These are phyloP conservation scores for Fraxinus latifolia DNA, from an alignment of 305 asterid species.

Conservation along the genomic window DNA sequence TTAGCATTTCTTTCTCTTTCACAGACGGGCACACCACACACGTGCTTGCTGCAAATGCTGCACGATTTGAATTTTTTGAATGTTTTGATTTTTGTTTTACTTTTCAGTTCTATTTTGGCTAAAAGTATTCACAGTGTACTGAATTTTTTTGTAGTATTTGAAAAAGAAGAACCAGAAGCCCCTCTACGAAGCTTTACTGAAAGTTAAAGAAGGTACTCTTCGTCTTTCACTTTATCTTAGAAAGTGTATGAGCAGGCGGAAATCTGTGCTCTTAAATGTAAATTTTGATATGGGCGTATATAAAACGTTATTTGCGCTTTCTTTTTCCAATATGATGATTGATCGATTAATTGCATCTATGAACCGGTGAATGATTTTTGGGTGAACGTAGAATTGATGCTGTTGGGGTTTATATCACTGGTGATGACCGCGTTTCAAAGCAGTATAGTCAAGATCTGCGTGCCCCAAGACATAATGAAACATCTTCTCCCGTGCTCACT, in stretches of 20 bases:
- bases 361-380: constrained; percentile 21
- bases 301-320: constrained; percentile 1
- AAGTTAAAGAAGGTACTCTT: constrained; percentile 82
- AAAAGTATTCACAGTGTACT: constrained; percentile 14
- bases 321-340: background rate
- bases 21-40: background rate
- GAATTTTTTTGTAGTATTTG: constrained; percentile 59
- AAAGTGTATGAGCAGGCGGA: background rate
- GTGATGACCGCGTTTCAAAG: constrained; percentile 75
- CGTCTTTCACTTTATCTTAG: background rate
- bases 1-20: background rate
- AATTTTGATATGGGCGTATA: constrained; percentile 1
- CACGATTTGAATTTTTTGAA: background rate
- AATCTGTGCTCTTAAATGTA: background rate
- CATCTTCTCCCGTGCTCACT: constrained; percentile 73
- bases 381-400: constrained; percentile 76
- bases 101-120: constrained; percentile 5
- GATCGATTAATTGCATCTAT: constrained; percentile 6
- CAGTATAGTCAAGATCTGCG: constrained; percentile 65
- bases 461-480: constrained; percentile 34
- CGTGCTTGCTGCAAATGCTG: background rate
- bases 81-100: background rate
- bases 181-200: constrained; percentile 81
- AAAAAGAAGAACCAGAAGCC: constrained; percentile 79
- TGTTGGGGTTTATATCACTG: constrained; percentile 91